Conservation (phyloP, 1,139 yeast species). For the Geotrichum cucujoidarum region DNA sequence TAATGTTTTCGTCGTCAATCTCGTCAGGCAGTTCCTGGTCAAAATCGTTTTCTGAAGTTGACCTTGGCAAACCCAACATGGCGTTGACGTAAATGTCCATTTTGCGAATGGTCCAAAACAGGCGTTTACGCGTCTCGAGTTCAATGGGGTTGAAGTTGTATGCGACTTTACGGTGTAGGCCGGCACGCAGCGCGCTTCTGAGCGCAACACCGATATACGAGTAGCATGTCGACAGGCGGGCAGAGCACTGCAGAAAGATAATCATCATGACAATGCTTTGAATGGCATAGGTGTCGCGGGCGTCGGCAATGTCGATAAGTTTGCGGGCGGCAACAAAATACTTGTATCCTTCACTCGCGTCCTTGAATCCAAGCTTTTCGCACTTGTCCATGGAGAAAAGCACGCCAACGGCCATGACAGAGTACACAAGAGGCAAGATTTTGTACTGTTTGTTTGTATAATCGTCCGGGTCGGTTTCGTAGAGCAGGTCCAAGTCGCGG, state of each 20-base stretch:
- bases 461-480: slow-evolving; percentile 62
- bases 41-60: slow-evolving; percentile 64
- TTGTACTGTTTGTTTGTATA: slow-evolving; percentile 71
- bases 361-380: slow-evolving; percentile 39
- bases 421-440: slow-evolving; percentile 72
- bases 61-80: slow-evolving; percentile 78
- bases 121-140: slow-evolving; percentile 74
- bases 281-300: slow-evolving; percentile 56
- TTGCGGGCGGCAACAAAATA: slow-evolving; percentile 80
- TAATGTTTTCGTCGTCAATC: slow-evolving; percentile 80
- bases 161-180: slow-evolving; percentile 71
- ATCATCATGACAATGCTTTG: slow-evolving; percentile 67
- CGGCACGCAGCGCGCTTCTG: slow-evolving; percentile 81
- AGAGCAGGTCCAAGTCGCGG: slow-evolving; percentile 51
- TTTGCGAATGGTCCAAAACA: slow-evolving; percentile 85
- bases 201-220: slow-evolving; percentile 90
- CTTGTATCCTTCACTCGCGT: slow-evolving; percentile 63
- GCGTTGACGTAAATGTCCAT: slow-evolving; percentile 90
- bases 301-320: slow-evolving; percentile 63
- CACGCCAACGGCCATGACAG: slow-evolving; percentile 69
- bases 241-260: slow-evolving; percentile 82
- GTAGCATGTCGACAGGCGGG: slow-evolving; percentile 83
- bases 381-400: slow-evolving; percentile 48
- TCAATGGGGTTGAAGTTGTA: slow-evolving; percentile 74
- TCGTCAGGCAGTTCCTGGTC: slow-evolving; percentile 86